These are phyloP conservation scores for Colletotrichum cuscutae DNA, from an alignment of 2,329 filamentous ascomycete species.

Conservation along the genomic window DNA sequence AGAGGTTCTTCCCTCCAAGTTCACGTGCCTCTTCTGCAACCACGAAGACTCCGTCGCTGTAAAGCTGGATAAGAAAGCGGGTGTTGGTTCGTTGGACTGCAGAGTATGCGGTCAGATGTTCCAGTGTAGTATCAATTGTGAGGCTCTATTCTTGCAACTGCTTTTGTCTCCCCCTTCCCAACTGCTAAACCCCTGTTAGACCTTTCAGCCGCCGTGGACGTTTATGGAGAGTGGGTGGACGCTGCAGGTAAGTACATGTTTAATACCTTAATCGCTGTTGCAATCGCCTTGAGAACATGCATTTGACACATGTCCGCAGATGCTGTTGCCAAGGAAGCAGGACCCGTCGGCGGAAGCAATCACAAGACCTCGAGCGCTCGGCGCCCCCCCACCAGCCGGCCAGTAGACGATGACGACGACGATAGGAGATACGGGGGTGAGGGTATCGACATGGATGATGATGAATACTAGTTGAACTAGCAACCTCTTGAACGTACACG, in stretches of 20 bases:
- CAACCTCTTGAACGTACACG: not conserved
- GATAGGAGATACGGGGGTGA: constrained; percentile 63
- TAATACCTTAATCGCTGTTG: not conserved
- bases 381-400: constrained; percentile 37
- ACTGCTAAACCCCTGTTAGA: constrained; percentile 60
- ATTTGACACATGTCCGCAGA: constrained; percentile 45
- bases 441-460: constrained; percentile 63
- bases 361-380: constrained; percentile 26
- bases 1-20: constrained; percentile 82
- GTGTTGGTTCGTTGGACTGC: constrained; percentile 86
- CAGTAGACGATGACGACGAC: constrained; percentile 57
- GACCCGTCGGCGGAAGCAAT: constrained; percentile 23
- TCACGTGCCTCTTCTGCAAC: constrained; percentile 98
- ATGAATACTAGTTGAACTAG: constrained; percentile 59
- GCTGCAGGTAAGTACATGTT: constrained; percentile 66
- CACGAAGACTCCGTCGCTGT: constrained; percentile 93
- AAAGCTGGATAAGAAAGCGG: constrained; percentile 93
- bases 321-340: constrained; percentile 60
- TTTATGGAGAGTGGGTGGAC: constrained; percentile 98
- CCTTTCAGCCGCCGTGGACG: constrained; percentile 90
- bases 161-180: constrained; percentile 7
- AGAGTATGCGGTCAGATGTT: constrained; percentile 95
- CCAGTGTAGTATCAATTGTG: constrained; percentile 93
- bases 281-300: not conserved
- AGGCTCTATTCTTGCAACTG: constrained; percentile 43